Base-by-base conservation (phyloP, 1,139 yeast genomes). In the Nakaseomyces delphensis region DNA sequence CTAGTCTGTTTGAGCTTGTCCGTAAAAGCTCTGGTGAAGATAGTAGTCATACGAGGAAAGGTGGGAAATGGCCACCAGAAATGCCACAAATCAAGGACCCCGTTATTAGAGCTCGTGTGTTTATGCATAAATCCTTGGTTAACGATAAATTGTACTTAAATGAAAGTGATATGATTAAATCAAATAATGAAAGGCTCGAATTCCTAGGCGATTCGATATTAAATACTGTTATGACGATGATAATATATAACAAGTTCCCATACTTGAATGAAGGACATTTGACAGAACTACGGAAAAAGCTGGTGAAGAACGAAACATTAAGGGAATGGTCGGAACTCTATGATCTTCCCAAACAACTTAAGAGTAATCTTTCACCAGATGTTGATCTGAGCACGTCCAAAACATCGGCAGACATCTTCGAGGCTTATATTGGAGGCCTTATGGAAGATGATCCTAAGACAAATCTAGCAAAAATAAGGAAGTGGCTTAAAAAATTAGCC, bases 181-280 rank as follows among this genome's bases (percentile, higher is more conserved):
- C 78, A 2, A 91, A 87, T 56, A 87, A 91, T 61, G 98, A 93
- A 67, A 71, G 98, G 42, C 69, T 91, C 31, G 99, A 93, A 64
- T 93, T 87, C 58, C 66, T 87, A 36, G 99, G 99, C 16, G 99
- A 93, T 64, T 80, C 97, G 0, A 76, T 87, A 15, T 67, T 91
- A 49, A 85, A 87, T 56, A 76, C 76, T 47, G 68, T 82, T 37
- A 79, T 84, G 40, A 82, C 96, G 0, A 67, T 76, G 48, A 70
- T 86, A 39, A 69, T 86, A 15, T 86, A 73, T 55, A 69, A 73
- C 27, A 65, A 74, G 46, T 83, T 81, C 54, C 91, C 94, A 0
- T 66, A 71, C 39, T 80, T 79, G 31, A 68, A 79, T 18, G 98
- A 93, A 68, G 98, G 98, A 30, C 80, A 77, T 36, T 65, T 93